Conservation (phyloP, 129 eudicot species). For the Oenanthe sinensis region DNA sequence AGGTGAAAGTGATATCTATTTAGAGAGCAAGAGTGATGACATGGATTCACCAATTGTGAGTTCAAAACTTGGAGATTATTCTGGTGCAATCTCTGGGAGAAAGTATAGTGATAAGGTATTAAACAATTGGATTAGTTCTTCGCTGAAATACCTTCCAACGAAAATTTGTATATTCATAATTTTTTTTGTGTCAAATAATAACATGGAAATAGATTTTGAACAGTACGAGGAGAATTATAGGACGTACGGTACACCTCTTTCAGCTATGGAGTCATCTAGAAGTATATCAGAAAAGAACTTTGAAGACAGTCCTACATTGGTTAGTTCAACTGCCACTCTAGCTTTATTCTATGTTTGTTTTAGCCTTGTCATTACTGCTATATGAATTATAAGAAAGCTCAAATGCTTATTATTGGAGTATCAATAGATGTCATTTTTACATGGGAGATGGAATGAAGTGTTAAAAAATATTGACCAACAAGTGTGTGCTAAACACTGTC, state of each 20-base stretch:
- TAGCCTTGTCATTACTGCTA: neutral
- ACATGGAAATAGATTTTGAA: conserved; percentile 41
- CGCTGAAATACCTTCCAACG: conserved; percentile 53
- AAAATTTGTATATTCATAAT: conserved; percentile 35
- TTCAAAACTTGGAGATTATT: conserved; percentile 32
- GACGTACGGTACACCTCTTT: conserved; percentile 47
- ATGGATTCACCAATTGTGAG: conserved; percentile 56
- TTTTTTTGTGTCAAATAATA: conserved; percentile 43
- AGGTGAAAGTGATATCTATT: conserved; percentile 59
- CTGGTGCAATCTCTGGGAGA: conserved; percentile 40
- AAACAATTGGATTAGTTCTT: conserved; percentile 40
- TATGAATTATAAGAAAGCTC: neutral
- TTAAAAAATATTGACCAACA: neutral
- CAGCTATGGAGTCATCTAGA: conserved; percentile 60
- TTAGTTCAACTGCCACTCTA: conserved; percentile 24
- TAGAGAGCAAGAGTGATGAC: conserved; percentile 91
- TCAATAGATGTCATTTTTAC: neutral
- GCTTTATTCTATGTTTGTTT: neutral
- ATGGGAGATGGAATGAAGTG: neutral
- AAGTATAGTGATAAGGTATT: conserved; percentile 49
- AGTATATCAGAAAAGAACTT: conserved; percentile 54
- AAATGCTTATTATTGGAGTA: neutral
- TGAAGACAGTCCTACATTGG: conserved; percentile 48
- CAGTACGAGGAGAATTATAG: conserved; percentile 57
- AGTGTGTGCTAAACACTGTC: neutral